Evolutionary conservation across 352 stramenopile species (phyloP).

Genomic region (Lagenidium sp.): DNA sequence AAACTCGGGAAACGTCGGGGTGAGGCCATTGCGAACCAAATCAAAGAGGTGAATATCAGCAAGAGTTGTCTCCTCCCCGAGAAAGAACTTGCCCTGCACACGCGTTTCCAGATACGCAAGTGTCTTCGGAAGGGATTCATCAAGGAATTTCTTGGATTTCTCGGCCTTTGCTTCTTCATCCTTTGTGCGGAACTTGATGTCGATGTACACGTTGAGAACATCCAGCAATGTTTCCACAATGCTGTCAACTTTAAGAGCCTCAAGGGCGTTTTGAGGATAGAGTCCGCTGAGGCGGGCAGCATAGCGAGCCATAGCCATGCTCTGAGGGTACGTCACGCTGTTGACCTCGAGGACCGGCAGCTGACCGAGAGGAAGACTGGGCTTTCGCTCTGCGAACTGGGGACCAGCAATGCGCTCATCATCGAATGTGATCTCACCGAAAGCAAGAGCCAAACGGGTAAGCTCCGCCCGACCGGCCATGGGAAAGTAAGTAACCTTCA

Average conservation of each 20-base stretch:
- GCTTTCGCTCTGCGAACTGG: conserved; percentile 35
- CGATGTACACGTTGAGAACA: conserved; percentile 16
- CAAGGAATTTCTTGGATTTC: conserved; percentile 31
- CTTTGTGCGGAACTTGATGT: conserved; percentile 25
- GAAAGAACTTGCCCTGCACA: conserved; percentile 35
- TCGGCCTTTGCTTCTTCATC: conserved; percentile 33
- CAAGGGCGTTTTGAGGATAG: conserved; percentile 37
- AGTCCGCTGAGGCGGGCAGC: conserved; percentile 36
- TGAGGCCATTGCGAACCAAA: conserved; percentile 30
- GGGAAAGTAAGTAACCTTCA: conserved; percentile 68
- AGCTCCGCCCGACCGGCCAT: conserved; percentile 37
- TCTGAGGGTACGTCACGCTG: conserved; percentile 29
- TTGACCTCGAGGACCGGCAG: conserved; percentile 34
- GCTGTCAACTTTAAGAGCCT: conserved; percentile 39
- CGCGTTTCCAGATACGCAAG: conserved; percentile 26
- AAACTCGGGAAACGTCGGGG: conserved; percentile 19
- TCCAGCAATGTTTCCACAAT: conserved; percentile 37
- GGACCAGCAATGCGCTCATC: conserved; percentile 33
- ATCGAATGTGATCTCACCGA: conserved; percentile 39
- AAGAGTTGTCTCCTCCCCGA: conserved; percentile 26
- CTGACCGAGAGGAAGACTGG: conserved; percentile 28
- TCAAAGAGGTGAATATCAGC: conserved; percentile 52
- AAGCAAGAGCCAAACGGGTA: conserved; percentile 35
- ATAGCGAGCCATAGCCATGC: conserved; percentile 46
- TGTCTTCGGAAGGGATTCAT: conserved; percentile 28